Base-by-base conservation (phyloP, 176 grass and related monocot genomes). In the Musa troglodytarum region DNA sequence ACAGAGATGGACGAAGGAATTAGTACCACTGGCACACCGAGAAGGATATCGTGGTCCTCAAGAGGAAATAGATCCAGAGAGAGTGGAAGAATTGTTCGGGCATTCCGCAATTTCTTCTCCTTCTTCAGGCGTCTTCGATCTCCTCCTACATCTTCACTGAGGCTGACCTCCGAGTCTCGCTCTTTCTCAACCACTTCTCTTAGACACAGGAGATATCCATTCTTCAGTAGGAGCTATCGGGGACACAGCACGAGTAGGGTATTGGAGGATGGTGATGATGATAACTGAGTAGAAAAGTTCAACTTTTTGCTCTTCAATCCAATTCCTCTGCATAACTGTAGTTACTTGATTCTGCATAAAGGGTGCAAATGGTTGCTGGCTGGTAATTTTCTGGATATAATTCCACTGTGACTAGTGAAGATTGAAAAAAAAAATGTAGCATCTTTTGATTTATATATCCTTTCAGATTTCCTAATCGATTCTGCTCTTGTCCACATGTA, bases 21-120 rank as follows among this genome's bases (percentile, higher is more conserved):
- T 49, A 70, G 51, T 10, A 70, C 43, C 19, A 21, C 9, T 70
- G 68, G 49, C 9, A 49, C 49, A 70, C 68, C 68, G 6, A 52
- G 43, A 49, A 70, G 68, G 15, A 70, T 70, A 51, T n/a, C 68
- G 1, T 50, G 68, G 68, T 70, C 68, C 43, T 70, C 13, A 2
- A 70, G 68, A 50, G 68, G 17, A 11, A 70, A 49, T 50, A 14
- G 43, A 9, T 51, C 43, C 1, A 15, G 5, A 8, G 17, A 43
- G 14, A 19, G 43, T 70, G 23, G 68, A 50, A 19, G 68, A 70
- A 50, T 70, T 12, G 10, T 0, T n/a, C 68, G 20, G 49, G 43
- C 43, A 70, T 70, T 70, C 68, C 43, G 68, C 68, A 70, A 25
- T 70, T 19, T 51, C 9, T 50, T 70, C 17, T 70, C 68, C 50